Evolutionary conservation across 352 stramenopile species (phyloP).

Genomic region (Globisporangium echinulatum): DNA sequence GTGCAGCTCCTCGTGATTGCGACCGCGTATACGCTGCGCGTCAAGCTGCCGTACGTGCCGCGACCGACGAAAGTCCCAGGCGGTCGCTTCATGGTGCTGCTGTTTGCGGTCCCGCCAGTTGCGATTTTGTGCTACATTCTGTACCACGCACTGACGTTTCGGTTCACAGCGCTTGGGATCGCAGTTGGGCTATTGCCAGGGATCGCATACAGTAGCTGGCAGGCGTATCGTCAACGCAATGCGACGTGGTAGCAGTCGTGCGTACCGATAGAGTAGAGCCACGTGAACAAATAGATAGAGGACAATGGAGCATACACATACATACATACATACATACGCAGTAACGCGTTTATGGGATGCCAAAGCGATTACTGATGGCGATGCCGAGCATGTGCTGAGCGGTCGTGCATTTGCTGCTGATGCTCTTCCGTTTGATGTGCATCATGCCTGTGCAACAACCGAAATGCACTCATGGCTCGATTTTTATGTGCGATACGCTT

Average conservation of each 20-base stretch:
- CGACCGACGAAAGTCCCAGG: constrained; percentile 54
- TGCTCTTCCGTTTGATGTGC: too few species aligned
- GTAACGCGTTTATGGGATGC: too few species aligned
- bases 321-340: too few species aligned
- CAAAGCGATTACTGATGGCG: too few species aligned
- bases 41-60: constrained; percentile 57
- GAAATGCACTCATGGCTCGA: too few species aligned
- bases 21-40: constrained; percentile 84
- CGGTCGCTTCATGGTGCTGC: constrained; percentile 25
- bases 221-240: constrained; percentile 11
- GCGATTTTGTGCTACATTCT: constrained; percentile 46
- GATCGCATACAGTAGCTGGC: constrained; percentile 12
- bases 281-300: too few species aligned
- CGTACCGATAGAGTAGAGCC: too few species aligned
- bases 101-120: constrained; percentile 27
- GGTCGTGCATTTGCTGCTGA: too few species aligned
- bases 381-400: too few species aligned
- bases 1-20: constrained; percentile 87
- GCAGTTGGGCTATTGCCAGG: constrained; percentile 28
- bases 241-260: background rate
- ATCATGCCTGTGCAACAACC: too few species aligned
- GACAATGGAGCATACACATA: too few species aligned
- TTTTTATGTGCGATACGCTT: too few species aligned
- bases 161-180: constrained; percentile 25
- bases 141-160: constrained; percentile 30